Conservation (phyloP, 176 grass and related monocot genomes). For the Eleusine coracana region DNA sequence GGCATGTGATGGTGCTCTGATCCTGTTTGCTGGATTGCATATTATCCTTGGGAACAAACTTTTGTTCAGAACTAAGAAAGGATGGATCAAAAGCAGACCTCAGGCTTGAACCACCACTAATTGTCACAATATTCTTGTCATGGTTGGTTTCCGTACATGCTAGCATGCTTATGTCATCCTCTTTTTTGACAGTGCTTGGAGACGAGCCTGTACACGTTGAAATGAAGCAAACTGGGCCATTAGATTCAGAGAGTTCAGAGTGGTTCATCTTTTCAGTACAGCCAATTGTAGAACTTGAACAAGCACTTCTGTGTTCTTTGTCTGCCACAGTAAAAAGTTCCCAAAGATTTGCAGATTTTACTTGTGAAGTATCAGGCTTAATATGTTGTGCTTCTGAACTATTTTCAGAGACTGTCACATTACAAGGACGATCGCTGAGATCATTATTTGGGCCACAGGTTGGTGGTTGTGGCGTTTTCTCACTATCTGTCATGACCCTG, state of each 20-base stretch:
- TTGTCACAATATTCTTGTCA: slow-evolving; percentile 48
- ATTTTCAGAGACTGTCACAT: slow-evolving; percentile 23
- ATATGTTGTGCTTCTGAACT: slow-evolving; percentile 39
- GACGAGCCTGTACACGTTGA: slow-evolving; percentile 32
- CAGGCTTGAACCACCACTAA: slow-evolving; percentile 50
- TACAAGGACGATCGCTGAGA: slow-evolving; percentile 19
- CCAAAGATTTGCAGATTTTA: slow-evolving; percentile 39
- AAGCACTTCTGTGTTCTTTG: slow-evolving; percentile 44
- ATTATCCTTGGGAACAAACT: slow-evolving; percentile 76
- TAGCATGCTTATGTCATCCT: slow-evolving; percentile 35
- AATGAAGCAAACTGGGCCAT: slow-evolving; percentile 49
- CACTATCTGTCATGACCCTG: slow-evolving; percentile 46
- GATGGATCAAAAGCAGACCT: slow-evolving; percentile 42
- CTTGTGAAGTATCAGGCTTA: slow-evolving; percentile 21
- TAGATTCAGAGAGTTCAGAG: slow-evolving; percentile 54
- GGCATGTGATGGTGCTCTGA: slow-evolving; percentile 36
- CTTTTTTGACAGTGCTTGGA: slow-evolving; percentile 35
- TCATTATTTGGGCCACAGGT: slow-evolving; percentile 33
- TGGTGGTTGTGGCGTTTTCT: slow-evolving; percentile 49
- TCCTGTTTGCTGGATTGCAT: slow-evolving; percentile 38
- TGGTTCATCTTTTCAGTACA: slow-evolving; percentile 43
- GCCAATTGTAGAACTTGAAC: slow-evolving; percentile 40
- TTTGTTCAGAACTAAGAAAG: slow-evolving; percentile 61
- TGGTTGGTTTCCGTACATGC: slow-evolving; percentile 42
- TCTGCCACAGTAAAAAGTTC: slow-evolving; percentile 40